A percentile compares a stretch with the other conserved stretches of the same genome.
phyloP scores from a whole-genome alignment of 257 asterid species.

The Sherardia arvensis region DNA sequence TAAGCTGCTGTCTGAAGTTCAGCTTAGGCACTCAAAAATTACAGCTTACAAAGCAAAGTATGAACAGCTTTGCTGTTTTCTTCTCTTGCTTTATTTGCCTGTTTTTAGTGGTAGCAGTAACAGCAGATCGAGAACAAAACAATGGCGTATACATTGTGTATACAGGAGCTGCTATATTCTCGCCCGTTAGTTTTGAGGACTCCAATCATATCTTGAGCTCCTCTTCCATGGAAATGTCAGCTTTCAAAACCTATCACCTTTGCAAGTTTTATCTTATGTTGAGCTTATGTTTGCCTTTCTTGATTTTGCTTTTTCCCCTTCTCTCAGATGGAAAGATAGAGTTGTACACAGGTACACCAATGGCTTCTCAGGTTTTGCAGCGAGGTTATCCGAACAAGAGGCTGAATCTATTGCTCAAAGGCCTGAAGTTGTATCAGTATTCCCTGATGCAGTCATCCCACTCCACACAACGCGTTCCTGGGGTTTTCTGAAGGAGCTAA shows the following conservation, averaged over 20 bases:
- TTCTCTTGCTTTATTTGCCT: slow-evolving; percentile 11
- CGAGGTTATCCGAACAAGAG: slow-evolving; percentile 50
- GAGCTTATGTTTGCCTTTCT: too few relatives aligned
- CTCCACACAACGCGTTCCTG: slow-evolving; percentile 93
- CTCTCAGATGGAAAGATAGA: slow-evolving; percentile 42
- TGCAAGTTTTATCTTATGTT: too few relatives aligned
- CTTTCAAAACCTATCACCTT: too few relatives aligned
- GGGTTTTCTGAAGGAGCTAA: slow-evolving; percentile 65
- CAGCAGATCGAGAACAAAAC: slow-evolving; percentile 19
- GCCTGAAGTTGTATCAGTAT: too few relatives aligned
- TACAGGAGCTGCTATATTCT: slow-evolving; percentile 51
- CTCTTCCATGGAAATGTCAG: slow-evolving; percentile 41
- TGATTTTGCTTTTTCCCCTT: too few relatives aligned
- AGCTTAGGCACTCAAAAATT: not conserved
- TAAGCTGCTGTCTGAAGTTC: not conserved
- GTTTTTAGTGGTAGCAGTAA: slow-evolving; percentile 7
- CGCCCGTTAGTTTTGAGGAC: slow-evolving; percentile 18
- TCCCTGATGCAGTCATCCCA: slow-evolving; percentile 55
- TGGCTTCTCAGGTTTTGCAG: slow-evolving; percentile 73
- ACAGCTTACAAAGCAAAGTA: slow-evolving; percentile 2
- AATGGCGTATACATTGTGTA: slow-evolving; percentile 67
- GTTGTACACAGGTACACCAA: slow-evolving; percentile 50
- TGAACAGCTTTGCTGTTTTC: slow-evolving; percentile 23
- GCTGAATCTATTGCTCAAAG: slow-evolving; percentile 37
- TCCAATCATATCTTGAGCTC: slow-evolving; percentile 34